Evolutionary conservation across 129 eudicot species (phyloP).

Genomic region (Flaveria bidentis): DNA sequence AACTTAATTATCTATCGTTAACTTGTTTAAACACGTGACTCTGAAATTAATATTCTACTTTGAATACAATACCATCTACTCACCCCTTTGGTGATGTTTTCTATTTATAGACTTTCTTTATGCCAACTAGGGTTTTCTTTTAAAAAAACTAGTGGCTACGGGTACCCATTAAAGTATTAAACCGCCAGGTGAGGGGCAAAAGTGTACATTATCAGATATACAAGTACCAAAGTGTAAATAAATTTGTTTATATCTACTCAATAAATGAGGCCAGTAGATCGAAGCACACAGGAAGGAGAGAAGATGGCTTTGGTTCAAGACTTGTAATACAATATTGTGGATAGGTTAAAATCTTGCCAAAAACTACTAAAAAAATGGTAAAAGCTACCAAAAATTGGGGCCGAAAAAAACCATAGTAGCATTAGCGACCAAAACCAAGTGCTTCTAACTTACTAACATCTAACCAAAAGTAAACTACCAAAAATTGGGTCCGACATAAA

Average conservation of each 20-base stretch:
- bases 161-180: not conserved
- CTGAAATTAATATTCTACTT: constrained; percentile 1
- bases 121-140: constrained; percentile 14
- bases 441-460: no score
- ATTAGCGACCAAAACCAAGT: no score
- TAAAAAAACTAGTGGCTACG: constrained; percentile 21
- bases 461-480: no score
- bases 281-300: constrained; percentile 14
- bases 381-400: no score
- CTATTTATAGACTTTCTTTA: not conserved
- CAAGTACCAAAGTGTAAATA: constrained; percentile 25
- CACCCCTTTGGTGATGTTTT: constrained; percentile 8
- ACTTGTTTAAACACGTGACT: constrained; percentile 23
- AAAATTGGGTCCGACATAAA: no score
- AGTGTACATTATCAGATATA: not conserved
- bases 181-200: constrained; percentile 8
- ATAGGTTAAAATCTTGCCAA: not conserved
- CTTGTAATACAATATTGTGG: not conserved
- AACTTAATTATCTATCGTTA: not conserved
- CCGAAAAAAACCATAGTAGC: no score
- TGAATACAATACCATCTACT: not conserved
- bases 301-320: constrained; percentile 18
- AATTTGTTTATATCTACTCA: not conserved
- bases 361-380: no score
- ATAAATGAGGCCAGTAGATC: not conserved